Conservation (phyloP, 495 filamentous ascomycete genomes). For the Annulohypoxylon nitens region DNA sequence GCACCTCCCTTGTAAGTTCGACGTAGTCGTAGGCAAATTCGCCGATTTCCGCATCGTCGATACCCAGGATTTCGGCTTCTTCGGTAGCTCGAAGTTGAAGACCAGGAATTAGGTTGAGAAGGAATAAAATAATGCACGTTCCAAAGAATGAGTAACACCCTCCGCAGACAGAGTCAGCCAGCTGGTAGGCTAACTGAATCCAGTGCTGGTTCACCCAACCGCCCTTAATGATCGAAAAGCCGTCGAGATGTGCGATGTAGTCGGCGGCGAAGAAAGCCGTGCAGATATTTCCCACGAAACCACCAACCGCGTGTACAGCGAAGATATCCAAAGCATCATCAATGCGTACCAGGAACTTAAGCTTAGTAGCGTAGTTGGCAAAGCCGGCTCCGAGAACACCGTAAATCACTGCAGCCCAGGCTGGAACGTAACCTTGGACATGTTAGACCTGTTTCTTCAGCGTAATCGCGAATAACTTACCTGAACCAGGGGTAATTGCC, state of each 20-base stretch:
- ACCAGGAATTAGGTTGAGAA: constrained; percentile 89
- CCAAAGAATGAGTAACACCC: constrained; percentile 88
- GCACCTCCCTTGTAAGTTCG: constrained; percentile 87
- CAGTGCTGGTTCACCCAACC: constrained; percentile 94
- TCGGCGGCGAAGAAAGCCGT: constrained; percentile 95
- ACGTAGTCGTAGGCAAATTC: constrained; percentile 99
- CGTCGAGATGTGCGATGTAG: constrained; percentile 92
- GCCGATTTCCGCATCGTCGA: constrained; percentile 95
- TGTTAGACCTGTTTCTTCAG: constrained; percentile 24
- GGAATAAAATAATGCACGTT: constrained; percentile 86
- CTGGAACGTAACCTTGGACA: constrained; percentile 78
- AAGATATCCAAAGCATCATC: constrained; percentile 97
- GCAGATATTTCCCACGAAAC: constrained; percentile 87
- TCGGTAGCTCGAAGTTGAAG: constrained; percentile 83
- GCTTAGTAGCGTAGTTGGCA: constrained; percentile 96
- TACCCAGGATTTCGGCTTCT: constrained; percentile 89
- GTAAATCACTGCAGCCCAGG: constrained; percentile 92
- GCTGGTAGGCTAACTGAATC: constrained; percentile 88
- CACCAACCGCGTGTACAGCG: constrained; percentile 89
- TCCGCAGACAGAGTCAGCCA: constrained; percentile 87
- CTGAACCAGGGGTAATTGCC: constrained; percentile 90
- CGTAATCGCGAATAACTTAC: constrained; percentile 41
- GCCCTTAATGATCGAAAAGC: constrained; percentile 75
- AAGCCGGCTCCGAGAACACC: constrained; percentile 85
- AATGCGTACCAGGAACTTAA: constrained; percentile 88